Conservation (phyloP, 1,284 basidiomycete species). For the Cutaneotrichosporon mucoides region DNA sequence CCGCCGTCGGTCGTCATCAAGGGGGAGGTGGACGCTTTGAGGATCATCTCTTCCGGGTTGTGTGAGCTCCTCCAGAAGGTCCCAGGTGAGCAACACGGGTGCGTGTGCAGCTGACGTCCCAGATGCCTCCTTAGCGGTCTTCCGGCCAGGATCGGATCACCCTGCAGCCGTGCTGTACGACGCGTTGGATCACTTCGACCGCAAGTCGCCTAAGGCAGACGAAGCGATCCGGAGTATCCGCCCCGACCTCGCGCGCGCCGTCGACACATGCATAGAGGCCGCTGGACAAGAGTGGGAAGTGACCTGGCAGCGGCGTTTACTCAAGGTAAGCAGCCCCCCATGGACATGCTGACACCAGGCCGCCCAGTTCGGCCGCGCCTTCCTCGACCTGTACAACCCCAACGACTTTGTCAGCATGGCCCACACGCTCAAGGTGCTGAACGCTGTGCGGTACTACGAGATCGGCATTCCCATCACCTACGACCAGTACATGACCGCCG, state of each 20-base stretch:
- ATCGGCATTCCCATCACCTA: constrained; percentile 92
- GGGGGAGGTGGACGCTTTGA: constrained; percentile 81
- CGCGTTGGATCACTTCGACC: constrained; percentile 81
- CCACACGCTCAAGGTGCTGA: constrained; percentile 87
- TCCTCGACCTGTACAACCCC: constrained; percentile 87
- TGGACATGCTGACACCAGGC: constrained; percentile 48
- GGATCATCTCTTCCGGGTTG: constrained; percentile 70
- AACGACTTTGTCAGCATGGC: constrained; percentile 88
- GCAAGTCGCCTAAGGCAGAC: constrained; percentile 81
- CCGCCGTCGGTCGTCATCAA: constrained; percentile 69
- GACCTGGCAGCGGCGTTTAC: constrained; percentile 77
- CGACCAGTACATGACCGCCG: constrained; percentile 76
- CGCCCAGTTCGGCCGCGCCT: constrained; percentile 90
- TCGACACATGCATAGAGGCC: constrained; percentile 89
- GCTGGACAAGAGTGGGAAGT: constrained; percentile 89
- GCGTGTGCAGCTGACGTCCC: not conserved
- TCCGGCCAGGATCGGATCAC: constrained; percentile 86
- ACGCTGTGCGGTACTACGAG: constrained; percentile 84
- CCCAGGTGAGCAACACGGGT: constrained; percentile 55
- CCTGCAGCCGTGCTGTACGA: constrained; percentile 89
- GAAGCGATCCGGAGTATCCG: constrained; percentile 86
- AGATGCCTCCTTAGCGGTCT: constrained; percentile 75
- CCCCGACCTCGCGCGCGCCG: constrained; percentile 77
- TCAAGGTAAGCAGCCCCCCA: constrained; percentile 52
- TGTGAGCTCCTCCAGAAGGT: constrained; percentile 94